Base-by-base conservation (phyloP, 1,284 basidiomycete species). In the Puccinia horiana region DNA sequence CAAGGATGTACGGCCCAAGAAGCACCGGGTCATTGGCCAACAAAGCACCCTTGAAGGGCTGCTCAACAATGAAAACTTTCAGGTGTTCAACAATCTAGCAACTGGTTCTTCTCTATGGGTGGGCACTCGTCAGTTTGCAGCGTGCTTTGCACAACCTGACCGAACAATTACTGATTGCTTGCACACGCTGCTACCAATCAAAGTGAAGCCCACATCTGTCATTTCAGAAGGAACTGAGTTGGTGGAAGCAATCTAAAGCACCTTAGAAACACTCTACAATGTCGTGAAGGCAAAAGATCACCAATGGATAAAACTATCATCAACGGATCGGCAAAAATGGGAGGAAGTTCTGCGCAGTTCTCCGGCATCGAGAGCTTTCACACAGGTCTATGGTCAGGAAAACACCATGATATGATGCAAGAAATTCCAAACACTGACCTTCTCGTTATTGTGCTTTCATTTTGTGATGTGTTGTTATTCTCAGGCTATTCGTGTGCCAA, bases 341-440 rank as follows among this genome's bases (percentile, higher is more conserved):
- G 58, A 61, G 32, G 32, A 61, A 29, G 32, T 61, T 35, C 29
- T 61, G 58, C 58, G n/a, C 58, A 32, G 29, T 35, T 61, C 58
- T 61, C 58, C 29, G 26, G 58, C 58, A 61, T 61, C 58, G 11
- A 61, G 32, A 61, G 58, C 58, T 61, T 61, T 61, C 58, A 61
- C 14, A 26, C 58, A 61, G 32, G 29, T 29, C 29, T 61, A 61
- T 61, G 29, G 58, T 61, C 29, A 16, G 58, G 1, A 61, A 35
- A 29, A 35, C n/a, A 35, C 58, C 58, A 61, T 1, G 18, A 35
- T 61, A 61, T 29, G 11, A 61, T 61, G 29, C 16, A 18, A 61
- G 32, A 2, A 61, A 32, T 18, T 35, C 32, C 58, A 61, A 35
- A 61, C 32, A 61, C 32, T 61, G 29, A 32, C 58, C 58, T 29